phyloP scores from a whole-genome alignment of 2,329 filamentous ascomycete genomes.

The Arthrobotrys iridis region DNA sequence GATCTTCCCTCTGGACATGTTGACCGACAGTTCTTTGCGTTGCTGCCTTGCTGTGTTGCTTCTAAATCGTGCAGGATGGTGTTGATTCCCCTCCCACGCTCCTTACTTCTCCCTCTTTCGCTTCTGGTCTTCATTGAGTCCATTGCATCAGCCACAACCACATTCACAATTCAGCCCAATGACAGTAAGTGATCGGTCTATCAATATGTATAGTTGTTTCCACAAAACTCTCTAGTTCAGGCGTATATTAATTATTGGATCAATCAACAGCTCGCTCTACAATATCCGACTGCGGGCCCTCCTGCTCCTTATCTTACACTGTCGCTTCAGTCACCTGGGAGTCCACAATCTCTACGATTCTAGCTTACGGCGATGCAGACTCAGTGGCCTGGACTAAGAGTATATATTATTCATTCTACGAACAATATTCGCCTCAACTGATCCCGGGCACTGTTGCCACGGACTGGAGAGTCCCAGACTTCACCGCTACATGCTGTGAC shows the following conservation, averaged over 20 bases:
- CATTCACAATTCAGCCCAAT: conserved; percentile 15
- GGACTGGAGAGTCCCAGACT: conserved; percentile 11
- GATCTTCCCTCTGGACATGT: neutral
- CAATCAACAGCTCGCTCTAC: conserved; percentile 12
- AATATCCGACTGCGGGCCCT: conserved; percentile 22
- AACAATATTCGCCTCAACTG: neutral
- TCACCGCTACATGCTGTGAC: conserved; percentile 43
- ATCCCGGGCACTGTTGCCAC: conserved; percentile 6
- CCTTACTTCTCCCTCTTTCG: neutral
- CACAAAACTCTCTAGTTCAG: neutral
- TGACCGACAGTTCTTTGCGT: neutral
- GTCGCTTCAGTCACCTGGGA: conserved; percentile 28
- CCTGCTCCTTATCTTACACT: conserved; percentile 29
- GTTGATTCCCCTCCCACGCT: neutral
- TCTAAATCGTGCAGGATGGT: too few relatives aligned
- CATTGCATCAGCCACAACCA: neutral
- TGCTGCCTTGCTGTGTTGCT: neutral
- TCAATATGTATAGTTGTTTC: neutral
- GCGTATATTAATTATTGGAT: neutral
- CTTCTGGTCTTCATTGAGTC: neutral
- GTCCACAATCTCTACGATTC: conserved; percentile 12
- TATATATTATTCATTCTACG: conserved; percentile 22
- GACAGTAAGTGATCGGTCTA: conserved; percentile 14
- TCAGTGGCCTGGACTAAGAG: neutral
- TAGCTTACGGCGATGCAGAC: neutral